These are phyloP conservation scores for Scutellaria barbata DNA, from an alignment of 257 asterid genomes.

Conservation along the genomic window DNA sequence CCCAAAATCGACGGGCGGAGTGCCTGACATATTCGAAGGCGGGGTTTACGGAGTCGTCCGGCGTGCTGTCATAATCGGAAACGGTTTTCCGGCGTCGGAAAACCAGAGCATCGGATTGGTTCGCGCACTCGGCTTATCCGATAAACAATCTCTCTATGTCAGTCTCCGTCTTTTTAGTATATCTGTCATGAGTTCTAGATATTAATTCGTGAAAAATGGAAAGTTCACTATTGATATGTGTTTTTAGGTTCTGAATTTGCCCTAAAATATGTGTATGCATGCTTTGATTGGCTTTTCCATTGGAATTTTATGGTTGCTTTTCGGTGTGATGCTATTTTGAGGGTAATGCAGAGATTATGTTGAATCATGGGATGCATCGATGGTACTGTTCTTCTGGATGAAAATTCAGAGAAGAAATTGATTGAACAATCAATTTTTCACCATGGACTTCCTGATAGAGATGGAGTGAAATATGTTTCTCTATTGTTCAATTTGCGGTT, in stretches of 20 bases:
- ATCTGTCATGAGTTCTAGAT: conserved; percentile 15
- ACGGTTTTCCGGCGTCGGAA: conserved; percentile 91
- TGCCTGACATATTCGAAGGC: conserved; percentile 84
- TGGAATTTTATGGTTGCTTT: conserved; percentile 15
- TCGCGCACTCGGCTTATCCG: conserved; percentile 88
- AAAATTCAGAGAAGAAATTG: conserved; percentile 14
- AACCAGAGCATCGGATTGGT: conserved; percentile 92
- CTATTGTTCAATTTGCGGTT: background rate
- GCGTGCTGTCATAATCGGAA: conserved; percentile 89
- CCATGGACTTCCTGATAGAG: conserved; percentile 12
- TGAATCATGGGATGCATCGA: background rate
- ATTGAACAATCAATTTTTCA: background rate
- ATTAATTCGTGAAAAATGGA: background rate
- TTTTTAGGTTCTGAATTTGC: no score
- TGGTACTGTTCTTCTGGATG: conserved; percentile 15
- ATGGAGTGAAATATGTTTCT: background rate
- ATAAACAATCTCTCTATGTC: conserved; percentile 71
- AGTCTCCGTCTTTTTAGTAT: conserved; percentile 25
- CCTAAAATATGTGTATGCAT: background rate
- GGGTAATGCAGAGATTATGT: background rate
- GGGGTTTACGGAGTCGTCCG: conserved; percentile 78
- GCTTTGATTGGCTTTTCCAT: conserved; percentile 15
- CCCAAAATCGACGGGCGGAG: conserved; percentile 66
- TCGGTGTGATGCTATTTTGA: conserved; percentile 10
- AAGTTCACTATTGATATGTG: background rate